Percentiles rank a stretch among this genome's conserved stretches.
Conservation (phyloP, 768 basidiomycete genomes). For the Boletus sp. region DNA sequence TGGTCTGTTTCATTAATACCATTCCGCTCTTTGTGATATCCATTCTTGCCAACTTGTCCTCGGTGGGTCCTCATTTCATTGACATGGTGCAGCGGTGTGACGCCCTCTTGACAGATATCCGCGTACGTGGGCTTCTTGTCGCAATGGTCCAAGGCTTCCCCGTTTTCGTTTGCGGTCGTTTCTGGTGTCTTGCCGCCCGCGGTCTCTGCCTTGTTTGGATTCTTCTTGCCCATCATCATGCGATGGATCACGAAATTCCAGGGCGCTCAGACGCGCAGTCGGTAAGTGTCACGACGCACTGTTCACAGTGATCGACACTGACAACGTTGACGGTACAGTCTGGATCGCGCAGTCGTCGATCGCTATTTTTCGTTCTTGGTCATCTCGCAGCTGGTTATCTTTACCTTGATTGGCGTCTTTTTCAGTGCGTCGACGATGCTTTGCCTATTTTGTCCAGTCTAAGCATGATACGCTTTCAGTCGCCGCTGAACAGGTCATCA, state of each 20-base stretch:
- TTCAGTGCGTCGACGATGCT: slow-evolving; percentile 58
- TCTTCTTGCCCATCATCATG: slow-evolving; percentile 90
- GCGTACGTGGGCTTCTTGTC: slow-evolving; percentile 73
- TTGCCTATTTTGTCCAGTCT: neutral
- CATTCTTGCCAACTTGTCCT: slow-evolving; percentile 84
- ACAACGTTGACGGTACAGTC: slow-evolving; percentile 42
- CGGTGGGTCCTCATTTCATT: slow-evolving; percentile 44
- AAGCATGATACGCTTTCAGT: slow-evolving; percentile 15
- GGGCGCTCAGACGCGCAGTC: slow-evolving; percentile 42
- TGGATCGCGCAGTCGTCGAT: slow-evolving; percentile 89
- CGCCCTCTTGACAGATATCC: slow-evolving; percentile 29
- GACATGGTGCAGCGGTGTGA: neutral
- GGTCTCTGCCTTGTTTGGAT: slow-evolving; percentile 85
- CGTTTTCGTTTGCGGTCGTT: slow-evolving; percentile 71
- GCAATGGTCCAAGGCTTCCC: slow-evolving; percentile 65
- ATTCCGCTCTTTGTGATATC: slow-evolving; percentile 90
- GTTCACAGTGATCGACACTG: neutral
- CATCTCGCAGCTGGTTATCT: slow-evolving; percentile 90
- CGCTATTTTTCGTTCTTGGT: slow-evolving; percentile 94
- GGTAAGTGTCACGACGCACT: slow-evolving; percentile 15
- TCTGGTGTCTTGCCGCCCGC: slow-evolving; percentile 93
- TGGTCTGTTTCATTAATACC: slow-evolving; percentile 93
- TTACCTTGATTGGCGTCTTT: slow-evolving; percentile 87
- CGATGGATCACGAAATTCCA: slow-evolving; percentile 75
- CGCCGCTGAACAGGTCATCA: slow-evolving; percentile 41